Conservation (phyloP, 2,329 filamentous ascomycete genomes). For the Botrytis galanthina region DNA sequence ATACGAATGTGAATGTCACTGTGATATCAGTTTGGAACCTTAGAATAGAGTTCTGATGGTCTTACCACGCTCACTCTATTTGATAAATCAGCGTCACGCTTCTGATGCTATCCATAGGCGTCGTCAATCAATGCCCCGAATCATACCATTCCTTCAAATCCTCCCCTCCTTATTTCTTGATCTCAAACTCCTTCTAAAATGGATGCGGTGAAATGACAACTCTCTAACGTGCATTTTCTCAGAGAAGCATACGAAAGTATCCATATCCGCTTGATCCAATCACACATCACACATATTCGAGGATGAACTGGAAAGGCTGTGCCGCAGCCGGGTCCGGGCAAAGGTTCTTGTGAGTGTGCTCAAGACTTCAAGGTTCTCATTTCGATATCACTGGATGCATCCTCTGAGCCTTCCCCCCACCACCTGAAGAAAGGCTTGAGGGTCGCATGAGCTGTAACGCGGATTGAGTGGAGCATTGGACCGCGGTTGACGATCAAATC, state of each 20-base stretch:
- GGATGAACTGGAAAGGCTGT: conserved; percentile 18
- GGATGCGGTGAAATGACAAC: conserved; percentile 15
- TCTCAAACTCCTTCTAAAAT: conserved; percentile 14
- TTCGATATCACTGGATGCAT: conserved; percentile 6
- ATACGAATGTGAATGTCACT: conserved; percentile 1
- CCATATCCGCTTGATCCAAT: background rate
- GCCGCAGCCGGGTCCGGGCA: conserved; percentile 18
- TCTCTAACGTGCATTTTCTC: background rate
- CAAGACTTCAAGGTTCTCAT: conserved; percentile 4
- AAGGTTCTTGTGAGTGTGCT: conserved; percentile 11
- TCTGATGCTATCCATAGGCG: background rate
- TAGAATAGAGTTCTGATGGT: background rate
- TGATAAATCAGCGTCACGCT: conserved; percentile 12
- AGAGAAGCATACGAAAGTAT: background rate
- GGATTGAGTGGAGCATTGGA: conserved; percentile 26
- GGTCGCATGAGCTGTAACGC: conserved; percentile 29
- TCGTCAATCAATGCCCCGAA: background rate
- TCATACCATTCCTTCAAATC: conserved; percentile 1
- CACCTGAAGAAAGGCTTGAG: conserved; percentile 21
- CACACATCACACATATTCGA: background rate
- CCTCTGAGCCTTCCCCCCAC: conserved; percentile 17
- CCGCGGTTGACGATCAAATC: conserved; percentile 30
- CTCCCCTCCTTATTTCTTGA: background rate
- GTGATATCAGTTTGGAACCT: conserved; percentile 1
- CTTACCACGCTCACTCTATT: conserved; percentile 8